These are phyloP conservation scores for Hemileia vastatrix DNA, from an alignment of 1,284 basidiomycete species.

Conservation along the genomic window DNA sequence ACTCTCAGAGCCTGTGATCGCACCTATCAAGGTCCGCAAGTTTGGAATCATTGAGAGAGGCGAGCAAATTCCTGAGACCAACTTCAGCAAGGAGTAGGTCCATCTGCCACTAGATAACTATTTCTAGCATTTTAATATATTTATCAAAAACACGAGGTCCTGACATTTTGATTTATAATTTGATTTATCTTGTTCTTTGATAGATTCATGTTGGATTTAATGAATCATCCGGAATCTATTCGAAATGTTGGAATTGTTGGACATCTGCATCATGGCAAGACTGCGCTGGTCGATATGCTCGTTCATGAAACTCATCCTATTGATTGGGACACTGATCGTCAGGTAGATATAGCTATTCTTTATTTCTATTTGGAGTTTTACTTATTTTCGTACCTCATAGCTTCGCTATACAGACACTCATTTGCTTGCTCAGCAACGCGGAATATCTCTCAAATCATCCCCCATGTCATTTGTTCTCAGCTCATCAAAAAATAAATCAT, in stretches of 20 bases:
- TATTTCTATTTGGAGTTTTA: background rate
- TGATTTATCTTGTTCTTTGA: background rate
- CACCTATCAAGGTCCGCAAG: slow-evolving; percentile 83
- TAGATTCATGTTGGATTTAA: slow-evolving; percentile 86
- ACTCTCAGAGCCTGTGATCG: slow-evolving; percentile 86
- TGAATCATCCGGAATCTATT: slow-evolving; percentile 84
- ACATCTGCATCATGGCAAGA: slow-evolving; percentile 96
- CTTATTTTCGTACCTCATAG: slow-evolving; percentile 46
- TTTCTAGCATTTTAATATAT: background rate
- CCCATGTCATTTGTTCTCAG: slow-evolving; percentile 87
- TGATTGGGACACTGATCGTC: slow-evolving; percentile 77
- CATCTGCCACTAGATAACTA: background rate
- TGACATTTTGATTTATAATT: background rate
- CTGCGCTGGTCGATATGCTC: slow-evolving; percentile 90
- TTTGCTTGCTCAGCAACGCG: slow-evolving; percentile 70
- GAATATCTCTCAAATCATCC: slow-evolving; percentile 90
- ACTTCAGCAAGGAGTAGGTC: slow-evolving; percentile 81
- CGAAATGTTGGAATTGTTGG: slow-evolving; percentile 90
- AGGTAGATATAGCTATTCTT: slow-evolving; percentile 51
- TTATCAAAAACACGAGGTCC: background rate
- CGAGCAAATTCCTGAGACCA: slow-evolving; percentile 83
- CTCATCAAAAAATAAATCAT: slow-evolving; percentile 82
- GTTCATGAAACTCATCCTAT: slow-evolving; percentile 94
- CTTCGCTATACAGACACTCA: slow-evolving; percentile 94
- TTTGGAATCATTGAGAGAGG: slow-evolving; percentile 61